Base-by-base conservation (phyloP, 768 basidiomycete genomes). In the Mycena crocata region DNA sequence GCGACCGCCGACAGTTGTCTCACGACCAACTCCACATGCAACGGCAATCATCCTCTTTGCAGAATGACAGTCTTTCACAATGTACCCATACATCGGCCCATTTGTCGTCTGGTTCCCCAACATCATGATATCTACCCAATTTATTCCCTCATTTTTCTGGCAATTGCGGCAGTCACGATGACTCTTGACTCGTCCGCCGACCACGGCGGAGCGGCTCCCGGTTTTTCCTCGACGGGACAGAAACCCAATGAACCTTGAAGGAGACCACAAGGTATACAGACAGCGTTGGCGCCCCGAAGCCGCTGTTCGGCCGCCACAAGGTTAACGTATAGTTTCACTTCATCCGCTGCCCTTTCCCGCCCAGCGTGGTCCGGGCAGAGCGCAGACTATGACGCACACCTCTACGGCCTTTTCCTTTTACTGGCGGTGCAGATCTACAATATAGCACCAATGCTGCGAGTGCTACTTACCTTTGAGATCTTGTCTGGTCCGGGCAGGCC, bases 291-390 rank as follows among this genome's bases (percentile, higher is more conserved):
- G 19, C 48, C 37, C 32, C 62, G 42, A n/a, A 31, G 24, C 57
- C 64, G 40, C 57, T 37, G 4, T 49, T 57, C 58, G 45, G 44
- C 46, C 65, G 48, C 40, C 23, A 49, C 42, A 67, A 67, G 46
- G 48, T 67, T 67, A 62, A 57, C 59, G 59, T 57, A 67, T 57
- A 57, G 59, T 67, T 66, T 66, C 65, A 60, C 58, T 61, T 65
- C 45, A 59, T 49, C 64, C 63, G 55, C 31, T 58, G 51, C 64
- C 42, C 39, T 31, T 32, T 60, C 31, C 39, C 57, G 39, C 30
- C 51, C 40, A 19, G 32, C 30, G 17, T 46, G 44, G 23, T 66
- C 58, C 57, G 58, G 51, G 30, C 44, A 61, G 40, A 44, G 23
- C 63, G 63, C 55, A 57, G 39, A 26, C 54, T 30, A n/a, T n/a